These are phyloP conservation scores for Gleditsia sinensis DNA, from an alignment of 306 rosid species.

Conservation along the genomic window DNA sequence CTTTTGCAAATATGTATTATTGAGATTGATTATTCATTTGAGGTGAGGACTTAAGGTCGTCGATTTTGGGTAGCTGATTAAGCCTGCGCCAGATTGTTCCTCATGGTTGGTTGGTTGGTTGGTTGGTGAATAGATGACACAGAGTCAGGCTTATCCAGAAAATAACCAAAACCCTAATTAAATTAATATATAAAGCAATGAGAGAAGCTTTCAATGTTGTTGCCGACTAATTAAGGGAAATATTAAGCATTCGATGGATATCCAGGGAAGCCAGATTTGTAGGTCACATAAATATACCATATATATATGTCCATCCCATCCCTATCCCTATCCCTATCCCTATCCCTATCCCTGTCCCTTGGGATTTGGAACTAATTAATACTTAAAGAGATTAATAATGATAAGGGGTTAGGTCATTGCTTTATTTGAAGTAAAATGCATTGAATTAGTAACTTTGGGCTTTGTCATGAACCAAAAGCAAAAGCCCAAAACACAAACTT, in stretches of 20 bases:
- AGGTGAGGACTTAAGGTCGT: too few relatives aligned
- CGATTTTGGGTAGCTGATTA: background rate
- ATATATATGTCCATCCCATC: too few relatives aligned
- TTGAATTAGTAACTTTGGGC: too few relatives aligned
- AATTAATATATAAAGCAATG: conserved; percentile 5
- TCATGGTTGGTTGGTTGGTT: conserved; percentile 36
- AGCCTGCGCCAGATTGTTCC: conserved; percentile 38
- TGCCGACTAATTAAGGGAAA: background rate
- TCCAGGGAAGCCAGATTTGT: background rate
- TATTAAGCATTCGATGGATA: background rate
- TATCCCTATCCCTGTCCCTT: too few relatives aligned
- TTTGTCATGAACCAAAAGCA: too few relatives aligned
- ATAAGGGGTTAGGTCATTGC: too few relatives aligned
- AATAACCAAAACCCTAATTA: background rate
- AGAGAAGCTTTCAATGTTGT: conserved; percentile 4
- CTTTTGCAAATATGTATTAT: conserved; percentile 29
- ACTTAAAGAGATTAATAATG: too few relatives aligned
- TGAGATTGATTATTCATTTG: conserved; percentile 34
- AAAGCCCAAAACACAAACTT: background rate
- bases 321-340: too few relatives aligned
- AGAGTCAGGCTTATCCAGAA: conserved; percentile 37
- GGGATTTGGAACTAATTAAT: too few relatives aligned
- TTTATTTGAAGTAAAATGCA: too few relatives aligned
- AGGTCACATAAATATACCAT: conserved; percentile 39
- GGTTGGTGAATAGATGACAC: conserved; percentile 37